Conservation (phyloP, 306 rosid genomes). For the Medicago ruthenica region DNA sequence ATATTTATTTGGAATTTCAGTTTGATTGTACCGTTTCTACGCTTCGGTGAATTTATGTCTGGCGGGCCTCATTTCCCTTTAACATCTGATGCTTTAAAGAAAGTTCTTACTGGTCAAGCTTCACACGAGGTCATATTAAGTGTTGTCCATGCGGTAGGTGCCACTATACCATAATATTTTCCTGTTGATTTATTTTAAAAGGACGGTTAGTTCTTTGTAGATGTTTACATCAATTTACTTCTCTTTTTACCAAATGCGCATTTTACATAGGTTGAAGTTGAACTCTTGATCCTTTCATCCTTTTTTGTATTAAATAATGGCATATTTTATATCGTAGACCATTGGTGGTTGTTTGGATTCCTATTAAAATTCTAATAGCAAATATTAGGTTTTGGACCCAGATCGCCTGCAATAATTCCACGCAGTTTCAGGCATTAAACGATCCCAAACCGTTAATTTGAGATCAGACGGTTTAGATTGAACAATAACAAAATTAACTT, state of each 20-base stretch:
- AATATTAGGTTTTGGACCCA: not conserved
- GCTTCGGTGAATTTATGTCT: constrained; percentile 78
- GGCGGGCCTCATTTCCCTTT: constrained; percentile 89
- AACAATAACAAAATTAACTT: no score
- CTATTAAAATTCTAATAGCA: not conserved
- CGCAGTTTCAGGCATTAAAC: no score
- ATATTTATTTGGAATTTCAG: constrained; percentile 51
- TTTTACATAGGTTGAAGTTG: not conserved
- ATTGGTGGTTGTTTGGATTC: not conserved
- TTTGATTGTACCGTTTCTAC: constrained; percentile 86
- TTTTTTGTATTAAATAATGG: not conserved
- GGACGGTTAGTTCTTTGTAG: not conserved
- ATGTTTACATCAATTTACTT: not conserved
- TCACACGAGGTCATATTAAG: constrained; percentile 75
- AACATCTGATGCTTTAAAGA: constrained; percentile 86
- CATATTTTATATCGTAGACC: not conserved
- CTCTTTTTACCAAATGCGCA: not conserved
- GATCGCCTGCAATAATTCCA: no score
- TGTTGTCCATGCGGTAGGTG: constrained; percentile 80
- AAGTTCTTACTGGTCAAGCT: constrained; percentile 84
- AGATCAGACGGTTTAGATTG: no score
- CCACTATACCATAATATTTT: not conserved
- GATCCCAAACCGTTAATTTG: no score
- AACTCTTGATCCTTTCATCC: not conserved
- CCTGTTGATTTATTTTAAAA: not conserved